Percentiles rank a stretch among this genome's conserved stretches.
phyloP scores from a whole-genome alignment of 495 filamentous ascomycete species.

The Xylaria acuta region DNA sequence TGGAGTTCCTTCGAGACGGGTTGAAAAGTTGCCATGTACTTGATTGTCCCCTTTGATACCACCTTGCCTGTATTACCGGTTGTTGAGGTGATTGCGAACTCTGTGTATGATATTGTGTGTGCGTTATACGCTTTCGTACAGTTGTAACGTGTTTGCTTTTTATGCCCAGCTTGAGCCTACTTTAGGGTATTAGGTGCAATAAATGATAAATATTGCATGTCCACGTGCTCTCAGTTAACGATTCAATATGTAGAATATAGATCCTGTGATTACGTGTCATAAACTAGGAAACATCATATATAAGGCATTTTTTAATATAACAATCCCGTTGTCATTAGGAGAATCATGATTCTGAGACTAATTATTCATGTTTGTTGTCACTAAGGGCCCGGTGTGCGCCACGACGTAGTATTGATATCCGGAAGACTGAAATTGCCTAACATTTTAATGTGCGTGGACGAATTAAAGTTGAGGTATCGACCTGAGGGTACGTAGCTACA shows the following conservation, averaged over 20 bases:
- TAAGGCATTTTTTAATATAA: neutral
- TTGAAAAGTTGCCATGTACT: neutral
- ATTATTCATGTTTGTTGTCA: neutral
- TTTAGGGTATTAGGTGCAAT: neutral
- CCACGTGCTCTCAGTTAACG: neutral
- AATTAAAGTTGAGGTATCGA: neutral
- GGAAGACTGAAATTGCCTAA: neutral
- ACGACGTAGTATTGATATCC: neutral
- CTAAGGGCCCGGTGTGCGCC: neutral
- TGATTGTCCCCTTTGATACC: conserved; percentile 9
- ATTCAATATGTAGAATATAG: neutral
- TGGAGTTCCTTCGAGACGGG: conserved; percentile 19
- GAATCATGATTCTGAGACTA: neutral
- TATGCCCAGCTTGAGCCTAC: conserved; percentile 4
- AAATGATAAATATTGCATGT: neutral
- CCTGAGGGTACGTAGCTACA: neutral
- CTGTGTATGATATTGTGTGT: conserved; percentile 14
- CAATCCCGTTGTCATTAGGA: neutral
- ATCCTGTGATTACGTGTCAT: neutral
- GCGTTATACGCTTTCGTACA: conserved; percentile 1
- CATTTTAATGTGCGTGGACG: neutral
- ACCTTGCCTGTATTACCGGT: neutral
- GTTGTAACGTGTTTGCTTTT: neutral
- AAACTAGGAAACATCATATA: neutral
- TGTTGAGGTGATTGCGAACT: conserved; percentile 11